Base-by-base conservation (phyloP, 306 rosid species). In the Cicer yamashitae region DNA sequence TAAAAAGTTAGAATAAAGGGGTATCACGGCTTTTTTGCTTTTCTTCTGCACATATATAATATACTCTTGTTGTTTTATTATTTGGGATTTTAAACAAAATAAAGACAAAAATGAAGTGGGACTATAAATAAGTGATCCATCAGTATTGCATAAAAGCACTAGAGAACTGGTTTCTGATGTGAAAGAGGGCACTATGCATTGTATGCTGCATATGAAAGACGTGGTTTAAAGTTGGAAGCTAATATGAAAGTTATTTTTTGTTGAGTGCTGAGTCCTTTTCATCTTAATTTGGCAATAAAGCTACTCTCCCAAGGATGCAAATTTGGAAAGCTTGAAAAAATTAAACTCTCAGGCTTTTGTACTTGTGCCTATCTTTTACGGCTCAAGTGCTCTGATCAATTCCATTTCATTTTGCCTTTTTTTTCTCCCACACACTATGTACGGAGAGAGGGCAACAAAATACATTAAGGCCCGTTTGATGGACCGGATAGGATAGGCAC, bases 1-100 rank as follows among this genome's bases (percentile, higher is more conserved):
- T 66, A 13, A 17, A 76, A 62, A 73, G 75, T 75, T 68, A 54
- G 72, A 65, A 40, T 60, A 34, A 56, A 53, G 59, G 45, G 40
- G 54, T 79, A 46, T 15, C 51, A 8, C 17, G 6, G 14, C 6
- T 63, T 75, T 71, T 53, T 71, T 66, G 34, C 38, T 17, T 18
- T 18, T 41, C 6, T 54, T 17, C 0, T 61, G 46, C 17, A 14
- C 34, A 43, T 43, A 30, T 65, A 30, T 9, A 34, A 43, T 41
- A 17, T 53, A 38, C 11, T 13, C 13, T 53, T 40, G 34, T 54
- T 40, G 47, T 38, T 2, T 56, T 56, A 30, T 7, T 63, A 63
- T 39, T 14, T 52, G 18, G 39, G 6, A 6, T 7, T 10, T 6
- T 6, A 3, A 60, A 66, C 41, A 10, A 54, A 67, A 7, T 75